Evolutionary conservation across 1,139 yeast species (phyloP).

Genomic region (Meyerozyma carpophila): DNA sequence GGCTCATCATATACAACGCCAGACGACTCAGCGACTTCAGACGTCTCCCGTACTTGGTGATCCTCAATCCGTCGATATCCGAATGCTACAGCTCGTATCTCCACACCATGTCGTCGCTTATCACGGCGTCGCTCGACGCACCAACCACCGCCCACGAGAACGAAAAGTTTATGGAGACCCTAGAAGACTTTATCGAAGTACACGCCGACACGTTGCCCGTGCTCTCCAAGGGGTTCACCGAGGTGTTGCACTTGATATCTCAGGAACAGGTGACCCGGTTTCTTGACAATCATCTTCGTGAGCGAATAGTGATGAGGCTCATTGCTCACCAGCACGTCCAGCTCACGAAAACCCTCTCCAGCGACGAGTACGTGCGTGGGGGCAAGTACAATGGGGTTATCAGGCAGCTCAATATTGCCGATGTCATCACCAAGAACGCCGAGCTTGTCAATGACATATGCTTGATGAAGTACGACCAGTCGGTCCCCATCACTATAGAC

Average conservation of each 20-base stretch:
- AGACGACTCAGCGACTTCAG: conserved; percentile 65
- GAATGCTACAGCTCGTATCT: conserved; percentile 70
- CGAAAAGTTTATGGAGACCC: conserved; percentile 38
- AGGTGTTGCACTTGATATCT: conserved; percentile 53
- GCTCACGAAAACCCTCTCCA: conserved; percentile 35
- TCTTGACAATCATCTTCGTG: conserved; percentile 72
- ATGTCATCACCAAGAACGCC: conserved; percentile 56
- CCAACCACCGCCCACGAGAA: conserved; percentile 51
- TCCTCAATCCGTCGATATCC: conserved; percentile 86
- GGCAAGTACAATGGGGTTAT: conserved; percentile 66
- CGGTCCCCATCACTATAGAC: conserved; percentile 57
- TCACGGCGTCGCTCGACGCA: conserved; percentile 35
- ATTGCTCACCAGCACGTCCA: conserved; percentile 81
- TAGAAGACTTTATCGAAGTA: conserved; percentile 58
- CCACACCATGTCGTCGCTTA: conserved; percentile 60
- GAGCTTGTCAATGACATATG: conserved; percentile 80
- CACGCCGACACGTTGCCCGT: conserved; percentile 82
- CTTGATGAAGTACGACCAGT: conserved; percentile 72
- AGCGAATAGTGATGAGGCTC: conserved; percentile 79
- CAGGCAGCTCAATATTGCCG: conserved; percentile 56
- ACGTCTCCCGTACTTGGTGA: conserved; percentile 73
- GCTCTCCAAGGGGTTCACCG: conserved; percentile 77
- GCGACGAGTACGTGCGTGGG: conserved; percentile 21
- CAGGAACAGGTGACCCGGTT: conserved; percentile 51
- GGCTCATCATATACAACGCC: conserved; percentile 41